Base-by-base conservation (phyloP, 805 yeast species). In the Metschnikowia shivogae region DNA sequence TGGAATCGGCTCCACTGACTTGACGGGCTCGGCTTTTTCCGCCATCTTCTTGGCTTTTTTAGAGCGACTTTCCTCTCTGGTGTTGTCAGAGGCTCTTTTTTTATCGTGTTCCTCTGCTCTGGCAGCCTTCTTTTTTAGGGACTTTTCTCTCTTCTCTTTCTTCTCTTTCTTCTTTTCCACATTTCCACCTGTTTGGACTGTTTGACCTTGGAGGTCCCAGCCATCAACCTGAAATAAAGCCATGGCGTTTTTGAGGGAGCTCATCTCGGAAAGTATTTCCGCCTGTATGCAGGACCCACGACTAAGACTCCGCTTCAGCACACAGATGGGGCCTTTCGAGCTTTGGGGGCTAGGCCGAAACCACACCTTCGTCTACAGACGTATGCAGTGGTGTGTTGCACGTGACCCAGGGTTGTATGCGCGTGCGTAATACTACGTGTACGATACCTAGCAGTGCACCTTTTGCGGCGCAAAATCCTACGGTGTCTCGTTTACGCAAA, bases 211-310 rank as follows among this genome's bases (percentile, higher is more conserved):
- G 43, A 88, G 60, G 52, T 82, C 75, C 96, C 96, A 88, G 13
- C 95, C 96, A 42, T 81, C 87, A 17, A 85, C 89, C 60, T 83
- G 76, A 59, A 88, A 88, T 50, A 88, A 71, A 28, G 86, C 77
- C 90, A 84, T 84, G 22, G 44, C 12, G 20, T 8, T 28, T 17
- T 17, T n/a, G 34, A 19, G 28, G 34, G 30, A 37, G n/a, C 34
- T 37, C 40, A 36, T 37, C 40, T 37, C 40, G 12, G 20, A 12
- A 37, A 28, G 26, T 33, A 37, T 10, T 26, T 27, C 34, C 4
- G 40, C 8, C 20, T 20, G n/a, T 30, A 20, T 37, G 40, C 40
- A 37, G 40, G 28, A 12, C 13, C 31, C 17, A 17, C 17, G 3
- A 17, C 2, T 17, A 17, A n/a, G n/a, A 17, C 17, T 2, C 3